Evolutionary conservation across 768 basidiomycete species (phyloP), one percentile per base, ranked within the genome.

Genomic region (Lentinula guzmanii): DNA sequence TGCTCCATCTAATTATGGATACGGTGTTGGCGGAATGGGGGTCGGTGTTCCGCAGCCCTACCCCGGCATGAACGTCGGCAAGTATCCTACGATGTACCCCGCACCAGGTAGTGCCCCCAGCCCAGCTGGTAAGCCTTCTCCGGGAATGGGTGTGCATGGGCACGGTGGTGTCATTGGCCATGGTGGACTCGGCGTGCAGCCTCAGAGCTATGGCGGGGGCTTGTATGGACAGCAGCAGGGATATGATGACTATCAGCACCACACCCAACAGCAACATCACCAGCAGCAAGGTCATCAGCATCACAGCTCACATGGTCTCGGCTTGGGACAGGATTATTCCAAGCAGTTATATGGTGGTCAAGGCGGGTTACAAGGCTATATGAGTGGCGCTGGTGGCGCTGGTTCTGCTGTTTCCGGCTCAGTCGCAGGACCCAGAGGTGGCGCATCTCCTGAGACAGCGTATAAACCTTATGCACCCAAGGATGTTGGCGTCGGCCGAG

Each of bases 401-500:
- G 61, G 58, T 56, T 50, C 62, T 55, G 58, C 64, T 74, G 28
- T 42, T 65, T 82, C 82, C 28, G 76, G 76, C 35, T 73, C 71
- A 2, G 78, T 77, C 21, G 75, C 79, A 41, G 86, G 81, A 4
- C 81, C 82, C 10, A 74, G 81, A 13, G 77, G 78, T 18, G 82
- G 80, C 37, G 76, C 78, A 13, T 90, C 89, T 5, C 89, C 90
- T 1, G 90, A 91, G 72, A 75, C 84, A 7, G 75, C 87, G 15
- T 91, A 90, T 74, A 91, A 92, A 69, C 86, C 88, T 10, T 91
- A 91, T 68, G 82, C 81, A 4, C 76, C 80, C 10, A 89, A 90
- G 76, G 90, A 89, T 61, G 82, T 83, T 42, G 78, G 77, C 41
- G 76, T 80, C 13, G 76, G 79, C 35, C 77, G 76, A 21, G 76